A percentile compares a stretch with the other conserved stretches of the same genome.
These are phyloP conservation scores for Xenoacremonium recifei DNA, from an alignment of 2,329 filamentous ascomycete genomes.

Conservation along the genomic window DNA sequence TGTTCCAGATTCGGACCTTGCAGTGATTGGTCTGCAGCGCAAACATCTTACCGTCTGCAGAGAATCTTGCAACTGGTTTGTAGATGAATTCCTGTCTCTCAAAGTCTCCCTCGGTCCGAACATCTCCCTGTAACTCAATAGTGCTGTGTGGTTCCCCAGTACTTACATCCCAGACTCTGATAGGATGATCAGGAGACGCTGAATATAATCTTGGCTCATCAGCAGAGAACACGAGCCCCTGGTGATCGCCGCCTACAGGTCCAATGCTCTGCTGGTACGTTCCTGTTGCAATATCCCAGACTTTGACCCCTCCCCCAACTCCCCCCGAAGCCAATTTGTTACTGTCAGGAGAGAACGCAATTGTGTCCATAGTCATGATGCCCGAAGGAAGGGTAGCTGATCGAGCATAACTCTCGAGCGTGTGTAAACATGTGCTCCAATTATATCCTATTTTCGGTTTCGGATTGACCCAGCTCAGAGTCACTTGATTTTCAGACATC, in stretches of 20 bases:
- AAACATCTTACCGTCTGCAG: too few relatives aligned
- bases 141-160: too few relatives aligned
- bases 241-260: neutral
- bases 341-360: slow-evolving; percentile 1
- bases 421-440: slow-evolving; percentile 3
- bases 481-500: neutral
- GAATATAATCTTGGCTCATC: slow-evolving; percentile 2
- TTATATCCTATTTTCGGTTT: neutral
- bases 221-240: slow-evolving; percentile 3
- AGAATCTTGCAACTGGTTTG: too few relatives aligned
- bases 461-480: slow-evolving; percentile 2
- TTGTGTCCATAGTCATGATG: slow-evolving; percentile 1
- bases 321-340: neutral
- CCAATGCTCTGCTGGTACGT: neutral
- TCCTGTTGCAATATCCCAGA: slow-evolving; percentile 3
- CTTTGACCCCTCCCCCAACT: neutral
- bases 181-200: slow-evolving; percentile 1
- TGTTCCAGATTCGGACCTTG: too few relatives aligned
- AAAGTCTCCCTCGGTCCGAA: too few relatives aligned
- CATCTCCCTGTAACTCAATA: too few relatives aligned
- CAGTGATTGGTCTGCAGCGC: too few relatives aligned
- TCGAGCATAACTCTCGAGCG: neutral
- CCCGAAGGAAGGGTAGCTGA: slow-evolving; percentile 1
- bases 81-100: too few relatives aligned
- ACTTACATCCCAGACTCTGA: slow-evolving; percentile 4